These are phyloP conservation scores for Cystofilobasidium bisporidii DNA, from an alignment of 768 basidiomycete genomes.

Conservation along the genomic window DNA sequence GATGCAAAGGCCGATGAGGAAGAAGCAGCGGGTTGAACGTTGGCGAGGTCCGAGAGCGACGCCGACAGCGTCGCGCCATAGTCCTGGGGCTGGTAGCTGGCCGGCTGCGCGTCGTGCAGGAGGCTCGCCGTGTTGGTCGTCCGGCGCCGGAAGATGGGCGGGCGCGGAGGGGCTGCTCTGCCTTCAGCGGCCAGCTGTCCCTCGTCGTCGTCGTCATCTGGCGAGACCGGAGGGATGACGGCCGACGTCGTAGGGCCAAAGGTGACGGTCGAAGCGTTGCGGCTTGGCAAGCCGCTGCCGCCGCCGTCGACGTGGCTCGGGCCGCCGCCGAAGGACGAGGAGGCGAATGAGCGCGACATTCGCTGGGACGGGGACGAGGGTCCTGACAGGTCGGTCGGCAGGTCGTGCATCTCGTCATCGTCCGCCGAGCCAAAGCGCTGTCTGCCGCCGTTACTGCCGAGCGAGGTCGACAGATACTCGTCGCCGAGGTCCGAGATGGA, in stretches of 20 bases:
- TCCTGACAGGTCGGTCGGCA: background rate
- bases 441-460: no score
- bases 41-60: no score
- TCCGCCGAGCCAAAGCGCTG: background rate
- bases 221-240: no score
- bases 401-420: background rate
- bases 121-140: background rate
- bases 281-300: background rate
- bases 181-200: no score
- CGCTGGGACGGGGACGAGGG: background rate
- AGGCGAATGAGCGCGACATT: background rate
- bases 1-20: background rate
- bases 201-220: no score
- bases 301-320: no score
- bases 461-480: background rate
- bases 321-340: background rate
- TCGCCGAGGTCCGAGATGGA: slow-evolving; percentile 3
- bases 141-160: background rate
- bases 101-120: background rate
- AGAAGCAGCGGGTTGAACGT: background rate
- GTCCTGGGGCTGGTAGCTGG: no score
- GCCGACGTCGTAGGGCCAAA: background rate
- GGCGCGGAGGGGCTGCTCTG: no score
- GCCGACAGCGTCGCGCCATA: no score
- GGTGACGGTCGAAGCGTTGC: background rate